Evolutionary conservation across 2,329 filamentous ascomycete species (phyloP).

Genomic region (Aspergillus thermomutatus): DNA sequence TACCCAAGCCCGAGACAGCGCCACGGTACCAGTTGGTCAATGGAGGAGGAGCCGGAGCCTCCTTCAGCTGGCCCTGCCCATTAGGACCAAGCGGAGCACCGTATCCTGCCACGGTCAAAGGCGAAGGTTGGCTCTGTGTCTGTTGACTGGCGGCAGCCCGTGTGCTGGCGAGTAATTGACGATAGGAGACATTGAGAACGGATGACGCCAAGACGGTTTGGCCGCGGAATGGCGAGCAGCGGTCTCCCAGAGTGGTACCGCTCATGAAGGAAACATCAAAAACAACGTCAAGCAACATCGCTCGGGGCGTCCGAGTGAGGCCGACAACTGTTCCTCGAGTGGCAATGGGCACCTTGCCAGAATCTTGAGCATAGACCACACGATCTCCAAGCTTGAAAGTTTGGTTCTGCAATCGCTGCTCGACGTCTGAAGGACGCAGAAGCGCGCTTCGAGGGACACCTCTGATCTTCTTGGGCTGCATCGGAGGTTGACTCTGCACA

Average conservation of each 20-base stretch:
- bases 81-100: constrained; percentile 56
- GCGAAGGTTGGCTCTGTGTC: constrained; percentile 56
- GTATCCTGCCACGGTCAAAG: constrained; percentile 55
- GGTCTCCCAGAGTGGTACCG: constrained; percentile 83
- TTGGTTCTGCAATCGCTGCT: constrained; percentile 84
- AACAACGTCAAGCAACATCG: constrained; percentile 80
- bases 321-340: constrained; percentile 91
- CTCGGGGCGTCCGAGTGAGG: constrained; percentile 81
- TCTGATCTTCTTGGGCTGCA: constrained; percentile 66
- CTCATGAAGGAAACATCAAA: constrained; percentile 98
- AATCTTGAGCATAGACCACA: constrained; percentile 86
- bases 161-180: constrained; percentile 67
- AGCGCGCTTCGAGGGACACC: constrained; percentile 83
- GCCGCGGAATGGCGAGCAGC: constrained; percentile 89
- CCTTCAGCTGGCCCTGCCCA: constrained; percentile 58
- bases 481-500: constrained; percentile 50
- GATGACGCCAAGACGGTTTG: constrained; percentile 86
- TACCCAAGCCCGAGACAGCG: constrained; percentile 49
- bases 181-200: constrained; percentile 80
- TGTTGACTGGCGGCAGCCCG: constrained; percentile 39
- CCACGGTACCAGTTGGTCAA: constrained; percentile 58
- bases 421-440: constrained; percentile 91
- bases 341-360: constrained; percentile 91
- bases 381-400: constrained; percentile 81
- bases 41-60: constrained; percentile 55